phyloP scores from a whole-genome alignment of 2,329 filamentous ascomycete genomes.

The Diaporthe sp. region DNA sequence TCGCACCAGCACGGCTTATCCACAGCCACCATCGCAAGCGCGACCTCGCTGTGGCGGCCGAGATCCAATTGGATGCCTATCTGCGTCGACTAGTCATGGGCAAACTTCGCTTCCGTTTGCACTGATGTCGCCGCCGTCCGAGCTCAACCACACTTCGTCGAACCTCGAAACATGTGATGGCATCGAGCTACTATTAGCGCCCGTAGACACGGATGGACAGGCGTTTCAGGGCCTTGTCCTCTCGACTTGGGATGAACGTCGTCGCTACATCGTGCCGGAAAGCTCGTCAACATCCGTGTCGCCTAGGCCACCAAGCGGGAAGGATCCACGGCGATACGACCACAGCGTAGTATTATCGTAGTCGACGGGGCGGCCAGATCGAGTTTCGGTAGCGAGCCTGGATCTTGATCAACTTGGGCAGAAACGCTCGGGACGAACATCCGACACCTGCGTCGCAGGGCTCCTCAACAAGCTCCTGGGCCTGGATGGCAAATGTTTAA shows the following conservation, averaged over 20 bases:
- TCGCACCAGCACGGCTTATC: constrained; percentile 2
- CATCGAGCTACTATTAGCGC: constrained; percentile 1
- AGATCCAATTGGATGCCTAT: constrained; percentile 4
- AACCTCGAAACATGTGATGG: constrained; percentile 21
- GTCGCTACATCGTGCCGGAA: constrained; percentile 23
- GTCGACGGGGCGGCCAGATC: background rate
- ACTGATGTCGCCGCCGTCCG: constrained; percentile 15
- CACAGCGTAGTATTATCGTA: constrained; percentile 4
- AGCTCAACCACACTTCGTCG: constrained; percentile 24
- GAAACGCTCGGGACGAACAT: constrained; percentile 12
- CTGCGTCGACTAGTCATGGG: constrained; percentile 23
- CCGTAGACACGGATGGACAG: constrained; percentile 10
- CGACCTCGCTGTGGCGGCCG: background rate
- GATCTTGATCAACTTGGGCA: constrained; percentile 20
- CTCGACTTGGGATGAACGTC: constrained; percentile 20
- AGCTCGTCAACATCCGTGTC: constrained; percentile 21
- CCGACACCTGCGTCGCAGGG: background rate
- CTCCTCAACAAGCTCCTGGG: background rate
- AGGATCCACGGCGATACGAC: constrained; percentile 15
- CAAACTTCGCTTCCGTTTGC: constrained; percentile 16
- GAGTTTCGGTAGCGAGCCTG: constrained; percentile 24
- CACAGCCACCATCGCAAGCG: constrained; percentile 6
- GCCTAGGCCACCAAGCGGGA: constrained; percentile 12
- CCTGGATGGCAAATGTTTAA: background rate
- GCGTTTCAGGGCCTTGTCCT: background rate